Percentiles rank a stretch among this genome's conserved stretches.
Conservation (phyloP, 345 rosid species). For the Salix suchowensis region DNA sequence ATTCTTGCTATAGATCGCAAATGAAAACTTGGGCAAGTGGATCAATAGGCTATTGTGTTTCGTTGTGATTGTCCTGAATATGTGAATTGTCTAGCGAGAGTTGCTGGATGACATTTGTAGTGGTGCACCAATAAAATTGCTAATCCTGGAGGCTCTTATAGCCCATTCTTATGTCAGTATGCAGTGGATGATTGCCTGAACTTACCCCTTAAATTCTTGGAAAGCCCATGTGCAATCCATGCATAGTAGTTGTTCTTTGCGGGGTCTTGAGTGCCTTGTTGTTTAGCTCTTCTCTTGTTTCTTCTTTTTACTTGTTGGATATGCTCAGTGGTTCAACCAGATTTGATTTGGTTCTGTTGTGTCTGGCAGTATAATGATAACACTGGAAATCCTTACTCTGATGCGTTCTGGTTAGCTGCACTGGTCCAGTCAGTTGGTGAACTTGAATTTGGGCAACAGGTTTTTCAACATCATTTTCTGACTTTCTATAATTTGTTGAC, state of each 20-base stretch:
- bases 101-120: too few species aligned
- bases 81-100: too few species aligned
- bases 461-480: constrained; percentile 23
- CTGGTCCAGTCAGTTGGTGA: constrained; percentile 86
- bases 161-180: not conserved
- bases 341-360: not conserved
- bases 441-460: constrained; percentile 94
- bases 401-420: constrained; percentile 93
- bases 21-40: too few species aligned
- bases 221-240: not conserved
- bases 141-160: not conserved
- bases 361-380: constrained; percentile 84
- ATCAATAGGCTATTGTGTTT: too few species aligned
- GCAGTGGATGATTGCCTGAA: not conserved
- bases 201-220: too few species aligned
- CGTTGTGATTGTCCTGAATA: too few species aligned
- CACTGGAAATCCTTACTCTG: constrained; percentile 86
- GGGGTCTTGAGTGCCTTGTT: not conserved
- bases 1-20: too few species aligned
- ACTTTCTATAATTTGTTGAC: not conserved
- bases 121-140: too few species aligned
- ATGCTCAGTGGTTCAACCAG: not conserved
- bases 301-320: not conserved
- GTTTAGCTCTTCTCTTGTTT: not conserved
- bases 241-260: not conserved